Evolutionary conservation across 495 filamentous ascomycete species (phyloP), one percentile per base, ranked within the genome.

Genomic region (Thozetella sp.): DNA sequence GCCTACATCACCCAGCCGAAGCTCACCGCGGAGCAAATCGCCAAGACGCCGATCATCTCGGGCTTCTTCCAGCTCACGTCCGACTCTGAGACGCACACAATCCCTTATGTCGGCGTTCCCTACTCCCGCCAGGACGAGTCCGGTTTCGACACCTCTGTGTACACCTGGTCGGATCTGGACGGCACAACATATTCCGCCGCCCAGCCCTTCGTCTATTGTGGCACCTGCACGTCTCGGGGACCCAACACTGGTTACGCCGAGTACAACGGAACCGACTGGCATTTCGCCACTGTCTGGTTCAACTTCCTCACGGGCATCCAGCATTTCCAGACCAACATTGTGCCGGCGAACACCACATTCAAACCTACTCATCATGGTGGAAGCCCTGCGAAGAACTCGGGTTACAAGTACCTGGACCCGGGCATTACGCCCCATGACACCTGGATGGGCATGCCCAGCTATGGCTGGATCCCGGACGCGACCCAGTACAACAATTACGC

Each of bases 401-500:
- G 43, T 20, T 48, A 48, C 43, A 48, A 48, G n/a, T 48, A 48
- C 43, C n/a, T 48, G 43, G 43, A 48, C 43, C 43, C 43, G 43
- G 43, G 43, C 9, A 48, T 48, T n/a, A 48, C 9, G 43, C 43
- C 43, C 3, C 43, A 48, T n/a, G 43, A 48, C 43, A 48, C 43
- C 4, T 48, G 43, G 43, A 48, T 48, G 43, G 43, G 43, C n/a
- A 13, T 48, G 6, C 43, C 43, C 9, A 48, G 43, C 43, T 48
- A 48, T 20, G 43, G 43, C 43, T 48, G 43, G 43, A 48, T 48
- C n/a, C 43, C 43, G n/a, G 43, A 48, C 43, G 20, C 12, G 11
- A 48, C 43, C 11, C 43, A 48, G n/a, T 48, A 48, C n/a, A 48
- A 48, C 43, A 48, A 48, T n/a, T 48, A 48, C 43, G 43, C 43